Evolutionary conservation across 2,329 filamentous ascomycete species (phyloP).

Genomic region (Rhytidhysteron rufulum): DNA sequence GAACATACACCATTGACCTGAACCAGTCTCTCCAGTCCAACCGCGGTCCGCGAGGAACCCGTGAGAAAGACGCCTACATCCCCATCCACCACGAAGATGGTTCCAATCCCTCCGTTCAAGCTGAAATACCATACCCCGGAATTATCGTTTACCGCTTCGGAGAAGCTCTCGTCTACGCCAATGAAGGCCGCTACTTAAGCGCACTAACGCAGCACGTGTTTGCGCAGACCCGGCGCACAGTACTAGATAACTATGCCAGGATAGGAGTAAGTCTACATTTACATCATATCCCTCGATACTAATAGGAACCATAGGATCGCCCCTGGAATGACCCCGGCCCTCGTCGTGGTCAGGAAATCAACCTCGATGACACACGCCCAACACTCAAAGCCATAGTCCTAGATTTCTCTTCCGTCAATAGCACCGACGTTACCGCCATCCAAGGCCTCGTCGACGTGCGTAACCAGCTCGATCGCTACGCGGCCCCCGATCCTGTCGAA

Average conservation of each 20-base stretch:
- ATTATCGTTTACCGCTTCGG: conserved; percentile 96
- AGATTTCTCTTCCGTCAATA: conserved; percentile 90
- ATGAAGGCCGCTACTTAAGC: conserved; percentile 85
- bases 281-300: not conserved
- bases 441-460: conserved; percentile 92
- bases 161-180: conserved; percentile 95
- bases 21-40: no score
- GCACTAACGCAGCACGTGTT: conserved; percentile 48
- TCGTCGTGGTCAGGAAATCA: conserved; percentile 49
- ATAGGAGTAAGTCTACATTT: not conserved
- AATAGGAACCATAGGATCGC: conserved; percentile 54
- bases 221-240: not conserved
- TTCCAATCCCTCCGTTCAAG: conserved; percentile 75
- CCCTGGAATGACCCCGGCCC: conserved; percentile 95
- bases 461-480: conserved; percentile 86
- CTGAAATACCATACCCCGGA: conserved; percentile 80
- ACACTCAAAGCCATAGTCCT: conserved; percentile 85
- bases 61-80: conserved; percentile 76
- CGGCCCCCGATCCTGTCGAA: conserved; percentile 75
- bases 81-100: conserved; percentile 84
- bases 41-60: conserved; percentile 62
- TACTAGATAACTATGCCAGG: not conserved
- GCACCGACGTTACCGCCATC: conserved; percentile 87
- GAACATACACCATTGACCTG: conserved; percentile 85
- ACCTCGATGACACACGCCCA: conserved; percentile 53